These are phyloP conservation scores for Platanthera zijinensis DNA, from an alignment of 106 monocot species.

Conservation along the genomic window DNA sequence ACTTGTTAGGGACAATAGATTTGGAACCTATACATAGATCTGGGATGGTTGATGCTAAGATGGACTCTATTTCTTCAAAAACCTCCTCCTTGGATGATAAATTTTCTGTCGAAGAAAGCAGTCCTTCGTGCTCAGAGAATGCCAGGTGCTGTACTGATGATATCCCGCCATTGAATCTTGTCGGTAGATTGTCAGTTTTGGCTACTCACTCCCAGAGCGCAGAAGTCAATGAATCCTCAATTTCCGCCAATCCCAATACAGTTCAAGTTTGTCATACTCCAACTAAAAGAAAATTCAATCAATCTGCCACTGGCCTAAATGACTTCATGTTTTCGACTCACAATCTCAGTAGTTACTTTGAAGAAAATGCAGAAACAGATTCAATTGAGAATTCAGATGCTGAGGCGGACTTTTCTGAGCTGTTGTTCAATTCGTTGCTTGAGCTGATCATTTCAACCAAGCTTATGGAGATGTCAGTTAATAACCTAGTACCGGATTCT, in stretches of 20 bases:
- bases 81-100: slow-evolving; percentile 6
- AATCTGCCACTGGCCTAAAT: slow-evolving; percentile 62
- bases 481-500: slow-evolving; percentile 2
- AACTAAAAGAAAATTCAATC: slow-evolving; percentile 42
- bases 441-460: slow-evolving; percentile 33
- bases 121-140: background rate
- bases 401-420: slow-evolving; percentile 25
- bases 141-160: background rate
- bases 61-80: background rate
- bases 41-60: background rate
- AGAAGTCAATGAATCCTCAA: slow-evolving; percentile 3
- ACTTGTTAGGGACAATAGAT: slow-evolving; percentile 15
- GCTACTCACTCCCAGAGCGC: background rate
- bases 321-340: slow-evolving; percentile 39
- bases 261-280: slow-evolving; percentile 36
- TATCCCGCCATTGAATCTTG: background rate
- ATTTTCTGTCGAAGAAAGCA: background rate
- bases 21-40: slow-evolving; percentile 3
- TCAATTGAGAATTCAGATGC: slow-evolving; percentile 15
- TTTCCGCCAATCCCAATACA: slow-evolving; percentile 12
- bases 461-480: slow-evolving; percentile 11
- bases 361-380: background rate
- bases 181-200: background rate
- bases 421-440: slow-evolving; percentile 28
- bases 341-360: slow-evolving; percentile 17